phyloP scores from a whole-genome alignment of 495 filamentous ascomycete genomes.

The Copromyces sp. region DNA sequence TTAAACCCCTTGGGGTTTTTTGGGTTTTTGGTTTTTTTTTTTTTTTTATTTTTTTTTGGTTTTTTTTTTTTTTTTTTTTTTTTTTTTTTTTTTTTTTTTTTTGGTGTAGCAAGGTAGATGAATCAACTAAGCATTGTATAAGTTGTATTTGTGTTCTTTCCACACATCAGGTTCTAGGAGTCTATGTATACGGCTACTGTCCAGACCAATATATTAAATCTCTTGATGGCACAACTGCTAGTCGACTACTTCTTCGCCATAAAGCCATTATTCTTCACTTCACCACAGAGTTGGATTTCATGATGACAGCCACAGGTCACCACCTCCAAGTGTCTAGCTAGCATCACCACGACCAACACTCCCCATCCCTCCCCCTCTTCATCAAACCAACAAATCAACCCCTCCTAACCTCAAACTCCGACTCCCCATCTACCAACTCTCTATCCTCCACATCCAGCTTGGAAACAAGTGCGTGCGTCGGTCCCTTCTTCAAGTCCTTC shows the following conservation, averaged over 20 bases:
- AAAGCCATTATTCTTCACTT: not conserved
- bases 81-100: too few relatives aligned
- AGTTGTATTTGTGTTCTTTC: not conserved
- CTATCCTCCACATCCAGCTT: conserved; percentile 61
- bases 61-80: too few relatives aligned
- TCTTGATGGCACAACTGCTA: not conserved
- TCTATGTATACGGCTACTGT: not conserved
- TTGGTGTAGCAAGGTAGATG: not conserved
- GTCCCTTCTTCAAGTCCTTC: conserved; percentile 67
- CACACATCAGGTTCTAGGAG: not conserved
- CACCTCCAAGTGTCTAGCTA: not conserved
- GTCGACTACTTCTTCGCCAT: not conserved
- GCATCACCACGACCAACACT: too few relatives aligned
- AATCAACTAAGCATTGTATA: not conserved
- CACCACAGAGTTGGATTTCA: not conserved
- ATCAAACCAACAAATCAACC: not conserved
- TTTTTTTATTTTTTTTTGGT: too few relatives aligned
- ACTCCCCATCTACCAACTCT: conserved; percentile 51
- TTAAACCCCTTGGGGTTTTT: too few relatives aligned
- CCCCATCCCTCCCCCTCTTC: not conserved
- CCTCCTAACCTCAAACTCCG: conserved; percentile 46
- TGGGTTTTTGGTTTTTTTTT: too few relatives aligned
- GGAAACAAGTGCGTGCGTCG: conserved; percentile 54
- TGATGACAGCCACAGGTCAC: not conserved
- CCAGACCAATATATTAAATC: too few relatives aligned